Evolutionary conservation across 2,329 filamentous ascomycete species (phyloP).

Genomic region (Arthrobotrys sphaeroides): DNA sequence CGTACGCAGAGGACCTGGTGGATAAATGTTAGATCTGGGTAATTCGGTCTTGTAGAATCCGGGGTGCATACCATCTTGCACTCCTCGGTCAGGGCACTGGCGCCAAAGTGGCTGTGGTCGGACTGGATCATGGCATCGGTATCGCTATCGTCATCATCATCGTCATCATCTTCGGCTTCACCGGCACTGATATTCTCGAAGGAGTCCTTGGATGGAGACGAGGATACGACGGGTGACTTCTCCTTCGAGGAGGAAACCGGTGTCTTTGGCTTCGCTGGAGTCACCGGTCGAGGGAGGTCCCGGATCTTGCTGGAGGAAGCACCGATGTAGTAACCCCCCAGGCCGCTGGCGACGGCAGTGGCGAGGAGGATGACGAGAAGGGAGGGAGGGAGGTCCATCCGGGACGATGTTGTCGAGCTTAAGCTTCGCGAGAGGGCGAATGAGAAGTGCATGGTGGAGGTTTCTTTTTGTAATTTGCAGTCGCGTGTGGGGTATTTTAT

Average conservation of each 20-base stretch:
- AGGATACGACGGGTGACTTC: constrained; percentile 25
- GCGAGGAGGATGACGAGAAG: constrained; percentile 54
- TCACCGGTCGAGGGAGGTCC: constrained; percentile 27
- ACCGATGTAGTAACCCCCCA: constrained; percentile 58
- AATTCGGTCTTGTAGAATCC: not conserved
- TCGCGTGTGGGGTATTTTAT: not conserved
- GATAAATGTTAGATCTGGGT: not conserved
- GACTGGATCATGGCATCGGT: constrained; percentile 54
- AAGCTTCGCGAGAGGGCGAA: not conserved
- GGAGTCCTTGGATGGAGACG: constrained; percentile 35
- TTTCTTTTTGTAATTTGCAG: not conserved
- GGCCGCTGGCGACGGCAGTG: constrained; percentile 55
- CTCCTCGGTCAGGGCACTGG: constrained; percentile 53
- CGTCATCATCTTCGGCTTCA: constrained; percentile 47
- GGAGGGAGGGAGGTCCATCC: constrained; percentile 45
- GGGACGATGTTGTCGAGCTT: constrained; percentile 18
- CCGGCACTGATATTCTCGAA: constrained; percentile 53
- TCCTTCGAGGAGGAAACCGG: constrained; percentile 4
- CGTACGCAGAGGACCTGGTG: constrained; percentile 74
- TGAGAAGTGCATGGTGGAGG: constrained; percentile 7
- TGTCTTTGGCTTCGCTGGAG: not conserved
- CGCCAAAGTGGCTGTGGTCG: constrained; percentile 45
- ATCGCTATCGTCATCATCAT: constrained; percentile 55
- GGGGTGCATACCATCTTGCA: constrained; percentile 57
- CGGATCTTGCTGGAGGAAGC: constrained; percentile 53